These are phyloP conservation scores for Immersiella caudata DNA, from an alignment of 495 filamentous ascomycete species.

Conservation along the genomic window DNA sequence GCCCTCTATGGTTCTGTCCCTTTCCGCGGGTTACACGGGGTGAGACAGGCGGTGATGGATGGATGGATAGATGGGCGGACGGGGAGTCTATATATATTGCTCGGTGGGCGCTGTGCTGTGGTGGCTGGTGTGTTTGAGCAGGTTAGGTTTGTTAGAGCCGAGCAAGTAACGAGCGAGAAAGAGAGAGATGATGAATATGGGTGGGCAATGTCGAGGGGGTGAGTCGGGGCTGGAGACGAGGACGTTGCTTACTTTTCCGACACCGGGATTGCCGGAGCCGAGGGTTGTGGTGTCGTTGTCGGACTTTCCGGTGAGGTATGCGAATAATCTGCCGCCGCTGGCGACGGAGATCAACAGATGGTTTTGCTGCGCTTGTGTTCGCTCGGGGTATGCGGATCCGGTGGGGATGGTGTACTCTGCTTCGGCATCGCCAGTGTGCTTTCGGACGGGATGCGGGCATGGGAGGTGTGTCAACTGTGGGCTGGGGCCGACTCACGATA, in stretches of 20 bases:
- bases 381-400: slow-evolving; percentile 23
- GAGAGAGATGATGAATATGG: no score
- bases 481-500: slow-evolving; percentile 9
- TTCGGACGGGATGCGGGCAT: slow-evolving; percentile 24
- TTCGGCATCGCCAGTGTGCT: slow-evolving; percentile 3
- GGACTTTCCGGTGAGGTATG: slow-evolving; percentile 20
- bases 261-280: slow-evolving; percentile 29
- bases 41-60: background rate
- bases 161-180: no score
- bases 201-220: no score
- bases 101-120: no score
- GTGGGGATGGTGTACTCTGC: slow-evolving; percentile 27
- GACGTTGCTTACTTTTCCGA: slow-evolving; percentile 33
- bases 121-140: no score
- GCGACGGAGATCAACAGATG: slow-evolving; percentile 32
- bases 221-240: background rate
- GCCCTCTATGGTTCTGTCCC: background rate
- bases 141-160: no score
- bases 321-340: background rate
- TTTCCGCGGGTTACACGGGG: background rate
- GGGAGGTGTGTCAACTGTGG: slow-evolving; percentile 30
- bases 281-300: slow-evolving; percentile 10
- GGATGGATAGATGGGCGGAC: no score
- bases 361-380: slow-evolving; percentile 35
- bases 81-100: no score